Evolutionary conservation across 805 yeast genomes (phyloP), one percentile per base, ranked within the genome.

Genomic region (Hanseniaspora meyeri): DNA sequence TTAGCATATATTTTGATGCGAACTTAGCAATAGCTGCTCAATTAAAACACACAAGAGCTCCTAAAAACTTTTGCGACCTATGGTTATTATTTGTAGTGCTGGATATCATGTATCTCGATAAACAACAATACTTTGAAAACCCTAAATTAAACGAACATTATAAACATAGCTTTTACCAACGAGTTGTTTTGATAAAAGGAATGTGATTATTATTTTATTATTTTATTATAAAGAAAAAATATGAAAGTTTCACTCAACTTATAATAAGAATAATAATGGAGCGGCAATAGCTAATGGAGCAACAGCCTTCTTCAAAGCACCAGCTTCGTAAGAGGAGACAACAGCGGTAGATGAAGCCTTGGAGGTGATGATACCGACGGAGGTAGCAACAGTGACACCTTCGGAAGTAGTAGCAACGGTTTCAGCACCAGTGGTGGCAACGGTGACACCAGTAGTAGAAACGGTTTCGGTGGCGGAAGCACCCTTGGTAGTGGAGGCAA

Each of bases 391-490:
- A 16, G 43, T 29, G 29, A 31, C 37, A 17, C 17, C 12, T 27
- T 17, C 37, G 9, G 49, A 45, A 17, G 49, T 45, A 16, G 49
- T 16, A 10, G 36, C 37, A 45, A 20, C 38, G 11, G 43, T 40
- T n/a, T 37, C 49, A 8, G 49, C 43, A 37, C 37, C 49, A 9
- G 37, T 31, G 2, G 17, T 16, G n/a, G 43, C 43, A 9, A 6
- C 20, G 19, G 48, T 3, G 2, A 34, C 57, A 32, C 62, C 60
- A 56, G 63, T 61, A 50, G 59, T 51, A 63, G 63, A 60, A 54
- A 61, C 52, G 14, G 31, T 16, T 20, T 12, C 43, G 19, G 43
- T 40, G 19, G 47, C 11, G 19, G 47, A 12, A 43, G 48, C 46
- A 27, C 42, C 42, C 2, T 20, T 12, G 24, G 37, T 17, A 11